Evolutionary conservation across 2,329 filamentous ascomycete species (phyloP), one percentile per base, ranked within the genome.

Genomic region (Reticulascus tulasneorum): DNA sequence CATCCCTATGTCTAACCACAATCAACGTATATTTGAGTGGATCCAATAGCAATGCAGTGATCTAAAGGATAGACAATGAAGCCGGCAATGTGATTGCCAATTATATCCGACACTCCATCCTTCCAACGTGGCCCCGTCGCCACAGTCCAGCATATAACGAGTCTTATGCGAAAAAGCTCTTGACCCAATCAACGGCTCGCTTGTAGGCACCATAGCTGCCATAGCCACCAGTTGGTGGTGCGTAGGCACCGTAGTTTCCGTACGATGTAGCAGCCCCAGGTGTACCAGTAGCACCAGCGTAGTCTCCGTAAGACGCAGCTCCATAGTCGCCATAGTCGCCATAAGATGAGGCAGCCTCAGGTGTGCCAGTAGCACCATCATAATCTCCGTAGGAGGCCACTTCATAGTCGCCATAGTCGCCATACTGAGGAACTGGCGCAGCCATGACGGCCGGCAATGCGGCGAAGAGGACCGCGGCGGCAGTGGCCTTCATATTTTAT

Each of bases 401-500:
- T 18, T 27, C 35, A 29, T 47, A 47, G 29, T 12, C 28, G 21
- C 20, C 33, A 29, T 42, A 45, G 13, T 17, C 24, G 12, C n/a
- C 26, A 22, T 28, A 29, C 29, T 29, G 20, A 3, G 38, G 10
- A 19, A 38, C 31, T 9, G 42, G 42, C 5, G 36, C 42, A 10
- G 42, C 42, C 9, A 58, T 23, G 23, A 41, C 40, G 19, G 49
- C 55, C 12, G 48, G 42, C 22, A 48, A 35, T 31, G 48, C 42
- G 28, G 51, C 44, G 37, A 56, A 33, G 33, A 56, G 35, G 20
- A 58, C 31, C 27, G 50, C 37, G 28, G 52, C 27, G 32, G 46
- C 23, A 22, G 50, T 42, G 23, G 59, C 35, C 50, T 58, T 60
- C 58, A 61, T 61, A 6, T 37, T 55, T 34, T 9, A 9, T 31